phyloP scores from a whole-genome alignment of 73 alveolate species.

The Uronychia setigera region DNA sequence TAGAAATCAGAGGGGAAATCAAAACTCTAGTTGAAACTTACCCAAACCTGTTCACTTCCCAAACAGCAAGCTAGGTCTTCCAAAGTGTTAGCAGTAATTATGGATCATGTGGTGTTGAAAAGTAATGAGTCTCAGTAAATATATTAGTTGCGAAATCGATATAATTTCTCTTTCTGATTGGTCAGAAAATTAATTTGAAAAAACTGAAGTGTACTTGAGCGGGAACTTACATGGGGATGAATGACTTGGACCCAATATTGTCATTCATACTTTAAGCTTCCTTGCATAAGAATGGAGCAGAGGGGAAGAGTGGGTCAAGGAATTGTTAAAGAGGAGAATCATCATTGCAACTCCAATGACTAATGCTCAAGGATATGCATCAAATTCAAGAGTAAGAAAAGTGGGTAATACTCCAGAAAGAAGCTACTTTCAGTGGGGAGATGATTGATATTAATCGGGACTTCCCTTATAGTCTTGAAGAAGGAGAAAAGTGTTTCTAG shows the following conservation, averaged over 20 bases:
- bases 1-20: too few relatives aligned
- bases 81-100: too few relatives aligned
- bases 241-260: constrained; percentile 89
- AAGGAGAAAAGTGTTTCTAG: constrained; percentile 69
- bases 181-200: constrained; percentile 57
- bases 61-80: too few relatives aligned
- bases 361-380: constrained; percentile 92
- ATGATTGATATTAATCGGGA: constrained; percentile 94
- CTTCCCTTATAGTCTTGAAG: constrained; percentile 79
- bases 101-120: too few relatives aligned
- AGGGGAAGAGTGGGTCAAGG: constrained; percentile 47
- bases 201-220: constrained; percentile 77
- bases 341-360: constrained; percentile 94
- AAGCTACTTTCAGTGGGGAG: neutral
- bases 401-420: neutral
- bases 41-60: too few relatives aligned
- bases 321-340: constrained; percentile 29
- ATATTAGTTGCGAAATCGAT: constrained; percentile 52
- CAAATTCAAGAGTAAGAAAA: constrained; percentile 79
- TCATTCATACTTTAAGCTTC: constrained; percentile 65
- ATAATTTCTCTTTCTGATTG: constrained; percentile 76
- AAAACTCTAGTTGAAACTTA: too few relatives aligned
- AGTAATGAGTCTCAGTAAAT: too few relatives aligned
- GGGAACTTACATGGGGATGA: constrained; percentile 97
- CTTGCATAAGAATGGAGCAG: too few relatives aligned